phyloP scores from a whole-genome alignment of 176 grass and related monocot species.

The Secale cereale region DNA sequence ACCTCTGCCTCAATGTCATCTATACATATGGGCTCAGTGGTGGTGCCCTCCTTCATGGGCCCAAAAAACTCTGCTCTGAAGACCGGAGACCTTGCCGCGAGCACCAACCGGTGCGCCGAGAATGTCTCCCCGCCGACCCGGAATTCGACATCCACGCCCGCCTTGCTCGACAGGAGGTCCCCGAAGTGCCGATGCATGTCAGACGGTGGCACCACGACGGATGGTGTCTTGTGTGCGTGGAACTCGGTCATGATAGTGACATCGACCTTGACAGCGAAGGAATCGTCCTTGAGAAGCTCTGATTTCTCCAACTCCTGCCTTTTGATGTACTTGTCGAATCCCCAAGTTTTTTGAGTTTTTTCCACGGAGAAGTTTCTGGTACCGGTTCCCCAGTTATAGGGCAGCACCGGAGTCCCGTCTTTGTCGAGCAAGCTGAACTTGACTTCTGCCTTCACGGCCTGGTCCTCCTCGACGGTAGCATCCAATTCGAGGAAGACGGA shows the following conservation, averaged over 20 bases:
- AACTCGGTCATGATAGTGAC: not conserved
- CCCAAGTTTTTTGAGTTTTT: not conserved
- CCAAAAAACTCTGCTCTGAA: not conserved
- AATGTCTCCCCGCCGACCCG: not conserved
- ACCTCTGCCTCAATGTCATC: not conserved
- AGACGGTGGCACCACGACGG: conserved; percentile 2
- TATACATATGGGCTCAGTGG: not conserved
- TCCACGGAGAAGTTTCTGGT: not conserved
- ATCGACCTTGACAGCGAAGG: not conserved
- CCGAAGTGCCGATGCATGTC: conserved; percentile 34
- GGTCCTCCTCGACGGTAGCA: not conserved
- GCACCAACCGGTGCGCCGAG: not conserved
- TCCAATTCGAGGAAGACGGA: not conserved
- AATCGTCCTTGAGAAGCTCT: not conserved
- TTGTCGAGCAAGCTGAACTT: not conserved
- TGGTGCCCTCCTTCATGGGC: not conserved
- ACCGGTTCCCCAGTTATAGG: not conserved
- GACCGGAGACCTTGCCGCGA: not conserved
- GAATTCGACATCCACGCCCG: not conserved
- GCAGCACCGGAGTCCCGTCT: not conserved
- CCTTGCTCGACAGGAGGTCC: conserved; percentile 19
- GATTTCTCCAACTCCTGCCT: not conserved
- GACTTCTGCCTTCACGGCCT: not conserved
- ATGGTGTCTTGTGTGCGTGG: not conserved
- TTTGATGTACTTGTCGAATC: not conserved